Evolutionary conservation across 768 basidiomycete species (phyloP).

Genomic region (Lyophyllum decastes): DNA sequence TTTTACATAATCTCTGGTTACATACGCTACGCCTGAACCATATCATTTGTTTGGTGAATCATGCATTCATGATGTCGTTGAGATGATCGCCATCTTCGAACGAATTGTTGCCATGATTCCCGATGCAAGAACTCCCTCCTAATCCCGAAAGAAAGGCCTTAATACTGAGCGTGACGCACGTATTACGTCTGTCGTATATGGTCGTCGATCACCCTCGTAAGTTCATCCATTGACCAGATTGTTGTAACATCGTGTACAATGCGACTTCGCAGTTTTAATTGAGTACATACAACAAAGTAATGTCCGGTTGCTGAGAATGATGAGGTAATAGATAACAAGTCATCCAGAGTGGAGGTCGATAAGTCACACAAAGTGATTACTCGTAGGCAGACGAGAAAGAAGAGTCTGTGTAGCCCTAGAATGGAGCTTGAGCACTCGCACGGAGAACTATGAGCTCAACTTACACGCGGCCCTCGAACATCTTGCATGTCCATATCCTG

Average conservation of each 20-base stretch:
- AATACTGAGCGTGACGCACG: too few species aligned
- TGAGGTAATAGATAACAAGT: neutral
- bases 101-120: neutral
- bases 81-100: neutral
- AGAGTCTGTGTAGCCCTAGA: neutral
- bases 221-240: too few species aligned
- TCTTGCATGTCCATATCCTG: conserved; percentile 15
- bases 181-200: too few species aligned
- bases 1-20: neutral
- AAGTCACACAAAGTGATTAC: neutral
- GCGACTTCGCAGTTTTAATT: neutral
- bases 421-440: neutral
- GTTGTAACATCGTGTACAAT: neutral
- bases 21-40: neutral
- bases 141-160: too few species aligned
- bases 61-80: neutral
- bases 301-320: neutral
- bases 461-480: conserved; percentile 7
- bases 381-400: neutral
- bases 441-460: conserved; percentile 1
- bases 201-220: too few species aligned
- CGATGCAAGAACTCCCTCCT: too few species aligned
- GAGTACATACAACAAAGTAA: conserved; percentile 6
- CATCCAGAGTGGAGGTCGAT: neutral
- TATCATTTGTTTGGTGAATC: neutral